Conservation (phyloP, 805 yeast species). For the Brettanomyces anomalus region DNA sequence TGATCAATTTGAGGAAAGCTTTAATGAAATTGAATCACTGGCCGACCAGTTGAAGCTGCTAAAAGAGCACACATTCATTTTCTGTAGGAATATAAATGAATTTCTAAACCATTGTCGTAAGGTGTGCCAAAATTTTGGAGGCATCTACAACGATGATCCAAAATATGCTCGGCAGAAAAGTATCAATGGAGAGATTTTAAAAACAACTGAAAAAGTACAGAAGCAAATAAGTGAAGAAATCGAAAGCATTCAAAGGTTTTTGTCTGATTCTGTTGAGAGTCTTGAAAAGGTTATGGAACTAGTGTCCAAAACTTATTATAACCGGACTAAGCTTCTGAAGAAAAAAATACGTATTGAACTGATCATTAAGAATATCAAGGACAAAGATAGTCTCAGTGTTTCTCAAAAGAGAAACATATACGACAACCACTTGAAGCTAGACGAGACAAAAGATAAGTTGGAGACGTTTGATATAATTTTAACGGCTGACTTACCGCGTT, state of each 20-base stretch:
- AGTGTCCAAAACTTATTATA: constrained; percentile 17
- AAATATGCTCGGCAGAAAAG: constrained; percentile 5
- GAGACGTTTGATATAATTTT: constrained; percentile 29
- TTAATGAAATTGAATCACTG: too few species aligned
- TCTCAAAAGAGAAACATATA: constrained; percentile 29
- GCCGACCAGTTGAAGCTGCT: too few species aligned
- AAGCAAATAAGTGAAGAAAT: constrained; percentile 13
- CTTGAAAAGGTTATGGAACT: constrained; percentile 10
- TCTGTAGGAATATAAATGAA: not conserved
- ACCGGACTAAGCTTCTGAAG: constrained; percentile 14
- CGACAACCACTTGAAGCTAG: constrained; percentile 23
- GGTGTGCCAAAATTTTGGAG: not conserved
- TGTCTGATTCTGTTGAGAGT: constrained; percentile 6
- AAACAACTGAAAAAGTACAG: constrained; percentile 7
- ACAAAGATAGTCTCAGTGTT: constrained; percentile 24
- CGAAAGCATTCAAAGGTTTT: constrained; percentile 10
- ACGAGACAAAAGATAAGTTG: constrained; percentile 27
- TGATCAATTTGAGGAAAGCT: too few species aligned
- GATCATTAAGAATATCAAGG: constrained; percentile 12
- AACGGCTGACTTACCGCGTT: constrained; percentile 38
- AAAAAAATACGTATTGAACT: constrained; percentile 14
- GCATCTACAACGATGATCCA: not conserved
- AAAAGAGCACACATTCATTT: too few species aligned
- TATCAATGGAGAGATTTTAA: constrained; percentile 7
- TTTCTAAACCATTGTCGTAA: not conserved